Evolutionary conservation across 306 rosid genomes (phyloP), one percentile per base, ranked within the genome.

Genomic region (Comarum palustre): DNA sequence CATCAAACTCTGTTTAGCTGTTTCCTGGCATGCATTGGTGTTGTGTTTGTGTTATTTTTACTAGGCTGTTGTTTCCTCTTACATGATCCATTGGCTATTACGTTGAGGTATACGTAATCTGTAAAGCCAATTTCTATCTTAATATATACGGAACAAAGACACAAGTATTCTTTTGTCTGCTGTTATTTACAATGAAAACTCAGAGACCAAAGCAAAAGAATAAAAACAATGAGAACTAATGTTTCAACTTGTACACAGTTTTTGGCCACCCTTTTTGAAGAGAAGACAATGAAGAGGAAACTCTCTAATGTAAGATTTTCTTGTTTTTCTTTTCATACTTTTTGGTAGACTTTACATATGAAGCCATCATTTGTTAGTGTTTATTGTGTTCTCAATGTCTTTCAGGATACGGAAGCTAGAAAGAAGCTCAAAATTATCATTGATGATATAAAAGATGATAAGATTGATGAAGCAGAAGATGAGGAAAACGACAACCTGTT

Each of bases 361-460:
- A n/a, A 11, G 60, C 71, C 79, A 46, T 24, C 32, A 67, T 43
- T n/a, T 62, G 36, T 34, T 67, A 46, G n/a, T 15, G 12, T 32
- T 76, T 51, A 24, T 32, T 45, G 64, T 77, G 61, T 45, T 81
- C 25, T 76, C 4, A 55, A 52, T 17, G 69, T 57, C 14, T 74
- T 82, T 74, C 88, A 93, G 97, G 96, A 62, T 70, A 82, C 38
- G 71, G 78, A 82, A 84, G 81, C 80, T 61, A 77, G 81, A 73
- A 69, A 78, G 66, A 87, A 76, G 71, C 77, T 90, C 47, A 82
- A 80, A 69, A 86, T 91, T 73, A 73, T 75, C 12, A 77, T 73
- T 25, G 81, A 78, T 46, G 85, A 85, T 73, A 32, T 16, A 5
- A 27, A 58, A 58, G 36, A 25, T 52, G 78, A 69, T 4, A 57